Evolutionary conservation across 2,329 filamentous ascomycete genomes (phyloP), one percentile per base, ranked within the genome.

Genomic region (Verticillium nonalfalfae): DNA sequence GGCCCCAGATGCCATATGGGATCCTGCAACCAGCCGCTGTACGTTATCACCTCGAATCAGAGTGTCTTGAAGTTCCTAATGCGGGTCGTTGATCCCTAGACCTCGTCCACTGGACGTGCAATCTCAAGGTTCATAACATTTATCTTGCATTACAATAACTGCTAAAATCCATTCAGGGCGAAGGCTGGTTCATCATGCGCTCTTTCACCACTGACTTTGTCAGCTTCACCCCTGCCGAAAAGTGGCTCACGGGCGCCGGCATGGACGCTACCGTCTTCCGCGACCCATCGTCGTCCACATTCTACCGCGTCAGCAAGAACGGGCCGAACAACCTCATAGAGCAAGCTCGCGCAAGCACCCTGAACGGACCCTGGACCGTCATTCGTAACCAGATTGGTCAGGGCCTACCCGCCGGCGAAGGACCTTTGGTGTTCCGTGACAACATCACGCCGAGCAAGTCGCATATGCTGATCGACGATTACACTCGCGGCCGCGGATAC

Each of bases 1-100:
- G 75, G 75, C 75, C 2, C 75, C 74, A 1, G 75, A 76, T 57
- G 75, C 75, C 4, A 75, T 73, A 65, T 76, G 71, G 55, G 74
- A 76, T 54, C 59, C 67, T 0, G 65, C 63, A 0, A 66, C 21
- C 6, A 35, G 14, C 15, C 39, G 57, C 18, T 61, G 52, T 56
- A 36, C 21, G 55, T 60, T 26, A 45, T 4, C 26, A 31, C 26
- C 26, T 34, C 11, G 10, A 18, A 7, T 9, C 3, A 56, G 6
- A 13, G 31, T 7, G 13, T 9, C 2, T 15, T 11, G 4, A 6
- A 9, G 34, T 3, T 34, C 2, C 54, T 56, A 15, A 56, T 14
- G 14, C 7, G 4, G 1, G 15, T 35, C 9, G 2, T 15, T 11
- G 10, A 15, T 55, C 2, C 3, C 26, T 45, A 54, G 56, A 61